Conservation (phyloP, 495 filamentous ascomycete genomes). For the Aspergillus leporis region DNA sequence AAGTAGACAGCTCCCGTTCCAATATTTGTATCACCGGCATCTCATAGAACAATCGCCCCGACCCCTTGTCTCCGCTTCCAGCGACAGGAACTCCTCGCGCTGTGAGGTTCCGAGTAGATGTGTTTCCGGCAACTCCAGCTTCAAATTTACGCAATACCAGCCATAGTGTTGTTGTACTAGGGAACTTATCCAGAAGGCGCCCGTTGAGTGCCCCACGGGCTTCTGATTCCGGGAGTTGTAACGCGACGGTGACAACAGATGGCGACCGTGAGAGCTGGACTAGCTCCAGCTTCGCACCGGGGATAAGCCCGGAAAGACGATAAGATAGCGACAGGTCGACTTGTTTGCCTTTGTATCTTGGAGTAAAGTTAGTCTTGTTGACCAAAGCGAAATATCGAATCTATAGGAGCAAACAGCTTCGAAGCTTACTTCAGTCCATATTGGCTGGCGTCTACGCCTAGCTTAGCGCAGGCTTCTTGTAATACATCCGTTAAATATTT, state of each 20-base stretch:
- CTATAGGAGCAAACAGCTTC: background rate
- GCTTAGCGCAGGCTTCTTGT: conserved; percentile 80
- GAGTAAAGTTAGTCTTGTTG: conserved; percentile 16
- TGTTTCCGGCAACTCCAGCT: conserved; percentile 55
- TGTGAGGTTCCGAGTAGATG: conserved; percentile 70
- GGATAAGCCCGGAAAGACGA: conserved; percentile 80
- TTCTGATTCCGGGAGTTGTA: conserved; percentile 75
- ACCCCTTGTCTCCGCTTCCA: conserved; percentile 47
- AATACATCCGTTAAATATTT: conserved; percentile 81
- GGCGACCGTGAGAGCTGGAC: conserved; percentile 81
- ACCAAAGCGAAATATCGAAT: background rate
- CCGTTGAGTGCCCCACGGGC: conserved; percentile 53
- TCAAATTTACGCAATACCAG: conserved; percentile 86
- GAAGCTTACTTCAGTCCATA: conserved; percentile 74
- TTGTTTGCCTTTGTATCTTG: conserved; percentile 75
- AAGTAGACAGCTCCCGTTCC: conserved; percentile 70
- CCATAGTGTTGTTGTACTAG: conserved; percentile 85
- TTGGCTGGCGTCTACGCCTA: conserved; percentile 67
- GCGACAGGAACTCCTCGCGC: conserved; percentile 67
- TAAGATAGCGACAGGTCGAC: conserved; percentile 82
- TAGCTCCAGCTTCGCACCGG: conserved; percentile 90
- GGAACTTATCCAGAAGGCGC: conserved; percentile 77
- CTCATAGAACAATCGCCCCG: conserved; percentile 83
- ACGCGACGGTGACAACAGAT: conserved; percentile 77
- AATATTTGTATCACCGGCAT: conserved; percentile 80